A percentile compares a stretch with the other conserved stretches of the same genome.
phyloP scores from a whole-genome alignment of 2,329 filamentous ascomycete genomes.

The Claviceps spartinae region DNA sequence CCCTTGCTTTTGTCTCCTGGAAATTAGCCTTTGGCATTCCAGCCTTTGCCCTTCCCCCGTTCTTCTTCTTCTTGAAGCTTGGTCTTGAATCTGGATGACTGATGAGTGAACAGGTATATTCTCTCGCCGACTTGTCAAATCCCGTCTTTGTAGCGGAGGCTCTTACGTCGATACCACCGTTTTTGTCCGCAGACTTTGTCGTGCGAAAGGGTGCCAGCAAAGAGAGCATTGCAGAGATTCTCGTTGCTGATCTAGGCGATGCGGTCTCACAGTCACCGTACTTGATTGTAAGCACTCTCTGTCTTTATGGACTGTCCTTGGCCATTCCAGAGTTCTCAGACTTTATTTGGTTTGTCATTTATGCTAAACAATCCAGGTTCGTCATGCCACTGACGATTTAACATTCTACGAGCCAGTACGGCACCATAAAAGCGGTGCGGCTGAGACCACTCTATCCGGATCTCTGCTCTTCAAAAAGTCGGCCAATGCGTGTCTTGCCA shows the following conservation, averaged over 20 bases:
- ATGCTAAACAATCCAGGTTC: conserved; percentile 31
- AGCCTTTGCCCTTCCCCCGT: too few species aligned
- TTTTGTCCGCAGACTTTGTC: conserved; percentile 58
- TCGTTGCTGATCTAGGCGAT: conserved; percentile 79
- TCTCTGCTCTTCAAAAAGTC: conserved; percentile 66
- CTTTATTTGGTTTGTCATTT: not conserved
- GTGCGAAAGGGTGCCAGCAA: conserved; percentile 56
- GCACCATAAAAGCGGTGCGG: conserved; percentile 20
- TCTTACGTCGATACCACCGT: conserved; percentile 62
- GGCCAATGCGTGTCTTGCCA: conserved; percentile 53
- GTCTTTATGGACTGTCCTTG: not conserved
- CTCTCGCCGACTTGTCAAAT: conserved; percentile 57
- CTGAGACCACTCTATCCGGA: conserved; percentile 30
- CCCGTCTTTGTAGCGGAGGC: conserved; percentile 64
- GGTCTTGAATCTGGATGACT: too few species aligned
- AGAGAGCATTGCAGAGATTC: conserved; percentile 63
- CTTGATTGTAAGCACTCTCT: conserved; percentile 50
- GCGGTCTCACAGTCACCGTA: conserved; percentile 56
- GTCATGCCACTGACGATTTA: conserved; percentile 68
- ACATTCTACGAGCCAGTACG: conserved; percentile 76
- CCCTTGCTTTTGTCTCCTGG: too few species aligned
- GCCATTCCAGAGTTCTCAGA: not conserved
- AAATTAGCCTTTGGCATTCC: too few species aligned
- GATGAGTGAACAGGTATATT: conserved; percentile 46
- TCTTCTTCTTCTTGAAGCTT: too few species aligned